Base-by-base conservation (phyloP, 768 basidiomycete genomes). In the Collybia sordida region DNA sequence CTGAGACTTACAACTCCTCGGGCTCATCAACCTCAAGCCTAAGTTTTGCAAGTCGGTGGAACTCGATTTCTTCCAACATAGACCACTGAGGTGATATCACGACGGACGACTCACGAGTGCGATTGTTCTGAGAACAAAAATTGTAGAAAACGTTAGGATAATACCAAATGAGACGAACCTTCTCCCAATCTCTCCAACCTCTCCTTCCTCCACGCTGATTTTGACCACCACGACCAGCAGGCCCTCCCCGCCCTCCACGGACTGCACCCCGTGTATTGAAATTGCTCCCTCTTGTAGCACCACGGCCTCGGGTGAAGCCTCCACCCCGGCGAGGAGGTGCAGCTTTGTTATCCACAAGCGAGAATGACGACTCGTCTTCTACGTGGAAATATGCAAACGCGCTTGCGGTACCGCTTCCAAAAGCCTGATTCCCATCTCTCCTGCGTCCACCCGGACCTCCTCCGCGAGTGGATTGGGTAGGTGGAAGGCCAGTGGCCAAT, bases 11-110 rank as follows among this genome's bases (percentile, higher is more conserved):
- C 94, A 98, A 68, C 55, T 93, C 85, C 60, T 97, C 92, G 9
- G 87, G 90, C 35, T 92, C 88, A 57, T 96, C 92, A 17, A 98
- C 93, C 49, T 93, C 92, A n/a, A 99, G 81, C 42, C 91, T 81
- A 55, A 98, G 76, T 70, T 98, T 99, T 11, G 85, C 71, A 50
- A 99, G 77, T 45, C 96, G 86, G 70, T 90, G 82, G 74, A 98
- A 98, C 65, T 98, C 94, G 59, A 99, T 86, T 73, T 99, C 97
- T 70, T 99, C 97, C 42, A 97, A 74, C 81, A 97, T 87, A n/a
- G 78, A 71, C 97, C 97, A 99, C 54, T 88, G 85, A 17, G 90
- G 83, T 43, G 88, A 88, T 60, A 99, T 96, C 21, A 86, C 88
- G 50, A 99, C 92, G 1, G 93, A 95, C 3, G 94, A 88, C 70